Conservation (phyloP, 2,329 filamentous ascomycete species). For the Fusarium sp. region DNA sequence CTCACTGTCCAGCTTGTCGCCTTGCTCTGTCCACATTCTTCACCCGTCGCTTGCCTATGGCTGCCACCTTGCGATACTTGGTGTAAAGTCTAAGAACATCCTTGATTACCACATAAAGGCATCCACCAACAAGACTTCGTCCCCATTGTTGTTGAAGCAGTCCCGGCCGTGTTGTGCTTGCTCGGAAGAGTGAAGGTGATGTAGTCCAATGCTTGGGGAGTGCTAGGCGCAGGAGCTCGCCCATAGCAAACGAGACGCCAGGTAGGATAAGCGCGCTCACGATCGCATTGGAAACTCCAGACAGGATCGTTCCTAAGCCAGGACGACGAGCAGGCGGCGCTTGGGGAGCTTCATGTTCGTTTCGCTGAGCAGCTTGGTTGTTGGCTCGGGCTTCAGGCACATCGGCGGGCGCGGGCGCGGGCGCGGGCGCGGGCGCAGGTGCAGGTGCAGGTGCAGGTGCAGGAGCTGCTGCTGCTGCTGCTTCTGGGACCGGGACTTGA, state of each 20-base stretch:
- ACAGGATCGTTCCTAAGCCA: constrained; percentile 53
- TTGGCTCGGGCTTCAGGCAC: constrained; percentile 7
- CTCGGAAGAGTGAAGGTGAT: constrained; percentile 45
- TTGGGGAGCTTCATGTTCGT: constrained; percentile 50
- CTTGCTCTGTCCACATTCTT: constrained; percentile 59
- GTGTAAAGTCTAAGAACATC: constrained; percentile 70
- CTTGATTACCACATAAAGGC: constrained; percentile 86
- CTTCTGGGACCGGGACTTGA: background rate
- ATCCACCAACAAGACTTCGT: constrained; percentile 87
- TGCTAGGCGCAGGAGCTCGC: constrained; percentile 75
- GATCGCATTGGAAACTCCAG: constrained; percentile 60
- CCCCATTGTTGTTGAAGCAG: constrained; percentile 89
- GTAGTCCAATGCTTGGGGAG: constrained; percentile 77
- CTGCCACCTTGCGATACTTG: constrained; percentile 70
- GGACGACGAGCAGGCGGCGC: constrained; percentile 51
- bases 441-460: too few species aligned
- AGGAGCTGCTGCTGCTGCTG: background rate
- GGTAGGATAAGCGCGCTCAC: constrained; percentile 78
- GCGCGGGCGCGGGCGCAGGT: too few species aligned
- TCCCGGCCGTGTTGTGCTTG: constrained; percentile 61
- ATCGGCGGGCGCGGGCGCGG: constrained; percentile 3
- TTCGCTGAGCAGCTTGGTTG: constrained; percentile 12
- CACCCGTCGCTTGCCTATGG: constrained; percentile 65
- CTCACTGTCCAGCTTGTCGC: constrained; percentile 55
- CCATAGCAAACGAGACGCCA: constrained; percentile 80